Evolutionary conservation across 306 rosid genomes (phyloP).

Genomic region (Corylus avellana): DNA sequence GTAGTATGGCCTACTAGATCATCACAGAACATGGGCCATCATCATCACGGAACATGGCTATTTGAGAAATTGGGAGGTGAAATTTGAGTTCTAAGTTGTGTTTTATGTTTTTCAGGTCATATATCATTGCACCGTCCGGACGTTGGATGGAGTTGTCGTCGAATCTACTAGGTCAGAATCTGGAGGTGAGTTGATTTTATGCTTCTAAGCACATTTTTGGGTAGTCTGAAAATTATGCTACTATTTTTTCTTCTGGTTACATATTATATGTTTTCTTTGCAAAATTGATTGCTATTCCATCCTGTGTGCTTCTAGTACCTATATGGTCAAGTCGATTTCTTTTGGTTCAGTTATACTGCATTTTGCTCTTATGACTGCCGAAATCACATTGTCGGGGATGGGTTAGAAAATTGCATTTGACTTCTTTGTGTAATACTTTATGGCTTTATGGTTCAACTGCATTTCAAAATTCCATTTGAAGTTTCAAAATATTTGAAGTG

Average conservation of each 20-base stretch:
- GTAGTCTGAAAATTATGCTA: background rate
- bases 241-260: background rate
- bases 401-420: background rate
- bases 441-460: background rate
- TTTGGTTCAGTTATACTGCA: background rate
- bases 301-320: background rate
- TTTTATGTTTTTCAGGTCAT: conserved; percentile 56
- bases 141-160: conserved; percentile 86
- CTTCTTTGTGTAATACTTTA: background rate
- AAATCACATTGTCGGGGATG: background rate
- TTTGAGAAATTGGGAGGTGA: background rate
- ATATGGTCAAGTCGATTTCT: background rate
- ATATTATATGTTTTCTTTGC: conserved; percentile 1
- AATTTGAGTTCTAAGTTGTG: background rate
- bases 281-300: conserved; percentile 4
- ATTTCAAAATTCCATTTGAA: background rate
- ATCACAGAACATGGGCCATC: background rate
- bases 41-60: background rate
- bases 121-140: conserved; percentile 78
- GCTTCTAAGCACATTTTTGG: conserved; percentile 6
- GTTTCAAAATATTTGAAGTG: background rate
- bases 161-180: conserved; percentile 69
- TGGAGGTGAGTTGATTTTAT: conserved; percentile 66
- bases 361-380: background rate
- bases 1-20: no score